Evolutionary conservation across 2,329 filamentous ascomycete species (phyloP).

Genomic region (Trichoderma oligosporum): DNA sequence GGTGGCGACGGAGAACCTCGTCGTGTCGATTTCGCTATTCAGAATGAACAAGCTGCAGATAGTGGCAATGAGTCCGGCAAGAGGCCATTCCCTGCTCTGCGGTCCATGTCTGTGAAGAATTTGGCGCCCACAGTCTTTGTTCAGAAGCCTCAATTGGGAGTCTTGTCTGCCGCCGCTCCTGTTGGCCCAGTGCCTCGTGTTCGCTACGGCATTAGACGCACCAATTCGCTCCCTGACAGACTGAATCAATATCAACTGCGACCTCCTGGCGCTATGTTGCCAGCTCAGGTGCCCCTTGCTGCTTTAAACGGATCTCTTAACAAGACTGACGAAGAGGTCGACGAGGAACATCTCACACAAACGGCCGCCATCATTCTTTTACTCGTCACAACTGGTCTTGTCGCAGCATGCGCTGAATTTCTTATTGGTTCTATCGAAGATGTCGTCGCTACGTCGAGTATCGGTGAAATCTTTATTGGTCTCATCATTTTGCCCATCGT

Average conservation of each 20-base stretch:
- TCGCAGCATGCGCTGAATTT: slow-evolving; percentile 67
- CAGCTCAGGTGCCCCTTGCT: slow-evolving; percentile 43
- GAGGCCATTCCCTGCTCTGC: slow-evolving; percentile 44
- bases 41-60: slow-evolving; percentile 28
- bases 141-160: slow-evolving; percentile 37
- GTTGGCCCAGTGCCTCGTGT: slow-evolving; percentile 53
- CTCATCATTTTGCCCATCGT: slow-evolving; percentile 70
- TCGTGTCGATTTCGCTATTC: slow-evolving; percentile 57
- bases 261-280: slow-evolving; percentile 49
- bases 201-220: slow-evolving; percentile 64
- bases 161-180: slow-evolving; percentile 29
- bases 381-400: slow-evolving; percentile 60
- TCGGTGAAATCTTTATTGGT: slow-evolving; percentile 66
- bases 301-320: slow-evolving; percentile 31
- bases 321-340: slow-evolving; percentile 30
- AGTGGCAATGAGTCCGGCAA: slow-evolving; percentile 25
- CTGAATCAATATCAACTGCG: slow-evolving; percentile 44
- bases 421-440: slow-evolving; percentile 65
- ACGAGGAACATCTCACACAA: slow-evolving; percentile 50
- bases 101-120: slow-evolving; percentile 61
- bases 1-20: slow-evolving; percentile 42
- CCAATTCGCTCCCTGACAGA: slow-evolving; percentile 69
- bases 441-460: slow-evolving; percentile 51
- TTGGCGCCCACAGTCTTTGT: slow-evolving; percentile 69
- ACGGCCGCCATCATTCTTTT: slow-evolving; percentile 58